A percentile compares a stretch with the other conserved stretches of the same genome.
phyloP scores from a whole-genome alignment of 805 yeast genomes.

The Scheffersomyces stipitis region DNA sequence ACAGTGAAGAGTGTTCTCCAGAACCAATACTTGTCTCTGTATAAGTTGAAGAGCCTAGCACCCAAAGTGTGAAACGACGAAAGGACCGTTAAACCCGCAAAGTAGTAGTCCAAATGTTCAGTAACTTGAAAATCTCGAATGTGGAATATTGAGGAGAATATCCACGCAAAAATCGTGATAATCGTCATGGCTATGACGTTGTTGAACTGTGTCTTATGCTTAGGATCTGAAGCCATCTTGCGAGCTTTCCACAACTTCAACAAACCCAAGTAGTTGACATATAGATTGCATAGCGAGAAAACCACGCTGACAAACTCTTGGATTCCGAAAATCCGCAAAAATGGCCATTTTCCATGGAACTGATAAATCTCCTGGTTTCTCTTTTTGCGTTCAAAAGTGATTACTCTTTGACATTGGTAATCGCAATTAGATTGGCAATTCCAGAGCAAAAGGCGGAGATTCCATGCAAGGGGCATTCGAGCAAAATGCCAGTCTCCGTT shows the following conservation, averaged over 20 bases:
- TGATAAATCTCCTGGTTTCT: constrained; percentile 63
- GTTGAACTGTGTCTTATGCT: constrained; percentile 3
- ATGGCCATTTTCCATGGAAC: constrained; percentile 99
- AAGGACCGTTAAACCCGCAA: constrained; percentile 87
- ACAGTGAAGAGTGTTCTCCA: constrained; percentile 36
- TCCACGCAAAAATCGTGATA: constrained; percentile 85
- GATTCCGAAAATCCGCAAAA: constrained; percentile 67
- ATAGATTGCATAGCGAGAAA: constrained; percentile 59
- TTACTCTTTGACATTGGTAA: constrained; percentile 82
- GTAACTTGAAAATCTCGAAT: constrained; percentile 77
- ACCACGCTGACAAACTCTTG: constrained; percentile 83
- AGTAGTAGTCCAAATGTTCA: constrained; percentile 85
- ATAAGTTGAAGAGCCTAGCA: constrained; percentile 61
- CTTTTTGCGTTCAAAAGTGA: constrained; percentile 55
- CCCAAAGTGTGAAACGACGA: constrained; percentile 72
- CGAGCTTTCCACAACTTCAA: constrained; percentile 6
- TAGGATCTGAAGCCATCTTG: not conserved
- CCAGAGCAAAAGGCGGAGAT: constrained; percentile 45
- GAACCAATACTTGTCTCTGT: constrained; percentile 28
- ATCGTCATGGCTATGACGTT: constrained; percentile 50
- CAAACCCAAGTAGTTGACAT: constrained; percentile 24
- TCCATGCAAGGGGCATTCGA: constrained; percentile 38
- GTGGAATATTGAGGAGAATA: constrained; percentile 82
- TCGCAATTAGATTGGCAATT: constrained; percentile 68
- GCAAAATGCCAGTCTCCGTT: constrained; percentile 37